Evolutionary conservation across 371 early-diverging fungal genomes (phyloP), one percentile per base, ranked within the genome.

Genomic region (Smittium mucronatum): DNA sequence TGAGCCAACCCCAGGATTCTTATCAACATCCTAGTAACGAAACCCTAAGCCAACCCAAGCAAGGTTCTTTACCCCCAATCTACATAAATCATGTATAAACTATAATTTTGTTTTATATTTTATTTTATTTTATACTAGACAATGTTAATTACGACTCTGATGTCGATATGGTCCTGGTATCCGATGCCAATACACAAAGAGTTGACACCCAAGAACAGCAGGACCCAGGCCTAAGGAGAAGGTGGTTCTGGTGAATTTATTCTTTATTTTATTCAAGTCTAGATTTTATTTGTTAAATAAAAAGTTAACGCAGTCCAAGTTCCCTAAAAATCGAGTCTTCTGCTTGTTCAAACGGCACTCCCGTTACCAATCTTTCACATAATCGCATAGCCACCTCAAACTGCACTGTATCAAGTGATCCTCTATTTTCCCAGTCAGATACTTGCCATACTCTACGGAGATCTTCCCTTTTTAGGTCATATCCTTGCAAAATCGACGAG

Each of bases 351-450:
- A 76, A 65, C 36, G 70, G 67, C 73, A 72, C 73, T 0, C 70
- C 64, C 35, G 65, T 70, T 34, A 68, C 70, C 16, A 78, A 69
- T 2, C 58, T 74, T 69, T 79, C 74, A 66, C 78, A 78, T 15
- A 78, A 57, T 21, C 78, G 74, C 78, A 78, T 78, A 28, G 78
- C 78, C 25, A 75, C 78, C 68, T 78, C 78, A 57, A 78, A 78
- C 78, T 78, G 78, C 66, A 78, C 78, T 64, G 75, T 73, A 34
- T 78, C 78, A 25, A 78, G 76, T 72, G 75, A 75, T 60, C 78
- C 78, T 21, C 69, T 68, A 26, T 31, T 59, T 35, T 78, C 75
- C 76, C 75, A 78, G 35, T 78, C 78, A 32, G 73, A 70, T 11
- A 69, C 63, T 8, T 67, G 63, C 78, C 78, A 78, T 34, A 78